These are phyloP conservation scores for Debaryomyces coudertii DNA, from an alignment of 1,139 yeast genomes.

Conservation along the genomic window DNA sequence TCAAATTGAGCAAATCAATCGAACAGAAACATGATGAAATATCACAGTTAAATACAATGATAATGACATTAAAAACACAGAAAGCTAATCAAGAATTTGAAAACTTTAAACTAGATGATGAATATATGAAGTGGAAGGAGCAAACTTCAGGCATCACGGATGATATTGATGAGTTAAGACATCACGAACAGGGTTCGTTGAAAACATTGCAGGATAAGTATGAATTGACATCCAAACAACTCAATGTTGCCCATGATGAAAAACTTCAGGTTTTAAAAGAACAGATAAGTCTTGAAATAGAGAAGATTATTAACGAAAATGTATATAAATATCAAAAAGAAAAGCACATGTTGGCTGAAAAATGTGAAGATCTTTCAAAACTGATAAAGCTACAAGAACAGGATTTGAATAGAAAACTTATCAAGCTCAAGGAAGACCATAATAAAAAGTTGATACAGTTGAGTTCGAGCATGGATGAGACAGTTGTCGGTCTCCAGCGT, in stretches of 20 bases:
- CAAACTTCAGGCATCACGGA: slow-evolving; percentile 24
- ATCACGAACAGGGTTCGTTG: slow-evolving; percentile 30
- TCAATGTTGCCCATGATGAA: slow-evolving; percentile 37
- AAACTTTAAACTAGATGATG: slow-evolving; percentile 43
- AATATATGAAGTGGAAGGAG: slow-evolving; percentile 27
- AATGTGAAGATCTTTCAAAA: slow-evolving; percentile 13
- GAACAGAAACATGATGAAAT: slow-evolving; percentile 22
- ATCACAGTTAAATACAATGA: slow-evolving; percentile 23
- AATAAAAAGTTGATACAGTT: slow-evolving; percentile 23
- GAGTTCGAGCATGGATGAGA: slow-evolving; percentile 26
- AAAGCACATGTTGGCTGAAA: slow-evolving; percentile 5
- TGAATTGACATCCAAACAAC: slow-evolving; percentile 36
- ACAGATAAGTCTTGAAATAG: slow-evolving; percentile 36
- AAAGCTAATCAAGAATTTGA: slow-evolving; percentile 39
- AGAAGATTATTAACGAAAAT: slow-evolving; percentile 34
- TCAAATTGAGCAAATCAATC: slow-evolving; percentile 18
- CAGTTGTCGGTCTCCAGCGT: slow-evolving; percentile 18
- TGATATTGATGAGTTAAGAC: slow-evolving; percentile 34
- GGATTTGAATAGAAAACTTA: slow-evolving; percentile 28
- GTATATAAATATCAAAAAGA: slow-evolving; percentile 29
- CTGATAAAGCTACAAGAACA: slow-evolving; percentile 23
- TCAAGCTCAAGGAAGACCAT: slow-evolving; percentile 32
- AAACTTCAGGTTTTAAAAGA: slow-evolving; percentile 42
- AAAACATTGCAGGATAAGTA: slow-evolving; percentile 36
- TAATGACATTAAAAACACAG: slow-evolving; percentile 40